Base-by-base conservation (phyloP, 345 rosid genomes). In the Ailanthus altissimus region DNA sequence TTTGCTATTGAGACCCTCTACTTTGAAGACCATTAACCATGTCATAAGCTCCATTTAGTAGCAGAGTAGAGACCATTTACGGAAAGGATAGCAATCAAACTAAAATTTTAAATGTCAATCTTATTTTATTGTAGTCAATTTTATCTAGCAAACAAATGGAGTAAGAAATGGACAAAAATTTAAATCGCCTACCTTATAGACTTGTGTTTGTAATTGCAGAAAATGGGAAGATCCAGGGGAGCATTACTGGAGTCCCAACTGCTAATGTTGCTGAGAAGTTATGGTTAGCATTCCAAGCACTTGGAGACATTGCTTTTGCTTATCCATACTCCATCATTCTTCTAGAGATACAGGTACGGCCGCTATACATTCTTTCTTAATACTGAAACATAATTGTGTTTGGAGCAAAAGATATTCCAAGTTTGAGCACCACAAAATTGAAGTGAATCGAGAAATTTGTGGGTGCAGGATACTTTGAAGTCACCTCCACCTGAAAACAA, bases 241-340 rank as follows among this genome's bases (percentile, higher is more conserved):
- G 90, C 70, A 78, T 86, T 4, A 67, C 67, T 0, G 93, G 93
- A 75, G 91, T 85, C 16, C 83, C 90, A 0, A 75, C 87, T 47
- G 53, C 83, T 12, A 73, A 45, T 51, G 13, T 42, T 20, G 84
- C 83, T 15, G 70, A 80, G 61, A 91, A 91, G 72, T 16, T 82
- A 25, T 88, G 86, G 86, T 32, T 84, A 67, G 74, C 62, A n/a
- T 88, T 88, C 80, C 83, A 87, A 73, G 93, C 93, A 2, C 85
- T 91, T 8, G 89, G 88, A 1, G 89, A 91, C 81, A 84, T 91
- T 79, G 95, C 89, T 53, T 89, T 85, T 54, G 88, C 89, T 1
- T 91, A 89, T 79, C 93, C 93, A 1, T 89, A 86, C 76, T 46
- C 93, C 12, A 59, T 86, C 6, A 83, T 91, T 75, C 84, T 89